These are phyloP conservation scores for Grosmannia penicillata DNA, from an alignment of 2,329 filamentous ascomycete genomes.

Conservation along the genomic window DNA sequence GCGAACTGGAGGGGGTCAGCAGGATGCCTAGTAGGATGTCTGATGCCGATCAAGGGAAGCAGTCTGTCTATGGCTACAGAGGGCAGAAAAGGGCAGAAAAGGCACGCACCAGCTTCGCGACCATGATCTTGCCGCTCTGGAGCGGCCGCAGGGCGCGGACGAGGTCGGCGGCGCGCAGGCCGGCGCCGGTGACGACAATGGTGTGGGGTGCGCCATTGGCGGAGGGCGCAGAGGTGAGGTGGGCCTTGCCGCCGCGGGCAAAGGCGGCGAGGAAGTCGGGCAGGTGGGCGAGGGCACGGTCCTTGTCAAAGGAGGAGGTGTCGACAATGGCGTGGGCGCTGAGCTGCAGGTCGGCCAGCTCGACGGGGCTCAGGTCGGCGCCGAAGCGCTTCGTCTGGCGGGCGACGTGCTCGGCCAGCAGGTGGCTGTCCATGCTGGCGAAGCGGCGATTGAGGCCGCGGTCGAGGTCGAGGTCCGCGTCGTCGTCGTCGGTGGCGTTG, in stretches of 20 bases:
- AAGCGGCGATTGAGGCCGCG: slow-evolving; percentile 69
- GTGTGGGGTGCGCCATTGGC: slow-evolving; percentile 68
- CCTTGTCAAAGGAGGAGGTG: slow-evolving; percentile 51
- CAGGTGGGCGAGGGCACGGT: slow-evolving; percentile 57
- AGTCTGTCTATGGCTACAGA: too few relatives aligned
- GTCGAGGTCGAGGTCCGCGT: slow-evolving; percentile 48
- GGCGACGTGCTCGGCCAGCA: slow-evolving; percentile 75
- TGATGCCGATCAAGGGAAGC: too few relatives aligned
- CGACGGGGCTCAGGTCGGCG: slow-evolving; percentile 65
- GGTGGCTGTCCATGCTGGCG: slow-evolving; percentile 64
- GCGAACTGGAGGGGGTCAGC: slow-evolving; percentile 45
- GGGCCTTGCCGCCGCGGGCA: slow-evolving; percentile 33
- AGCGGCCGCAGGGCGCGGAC: slow-evolving; percentile 63
- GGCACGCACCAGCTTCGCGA: slow-evolving; percentile 59
- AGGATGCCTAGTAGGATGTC: too few relatives aligned
- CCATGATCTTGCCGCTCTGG: slow-evolving; percentile 59
- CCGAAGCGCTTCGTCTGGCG: slow-evolving; percentile 67
- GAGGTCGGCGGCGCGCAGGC: slow-evolving; percentile 73
- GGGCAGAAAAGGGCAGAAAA: neutral
- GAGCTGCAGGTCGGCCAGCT: slow-evolving; percentile 69
- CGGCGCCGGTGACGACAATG: slow-evolving; percentile 72
- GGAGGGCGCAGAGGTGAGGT: slow-evolving; percentile 34
- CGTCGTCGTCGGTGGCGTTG: slow-evolving; percentile 20
- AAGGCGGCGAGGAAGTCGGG: slow-evolving; percentile 64
- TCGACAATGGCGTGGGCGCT: slow-evolving; percentile 47